Evolutionary conservation across 305 asterid species (phyloP), one percentile per base, ranked within the genome.

Genomic region (Caryopteris hybrid): DNA sequence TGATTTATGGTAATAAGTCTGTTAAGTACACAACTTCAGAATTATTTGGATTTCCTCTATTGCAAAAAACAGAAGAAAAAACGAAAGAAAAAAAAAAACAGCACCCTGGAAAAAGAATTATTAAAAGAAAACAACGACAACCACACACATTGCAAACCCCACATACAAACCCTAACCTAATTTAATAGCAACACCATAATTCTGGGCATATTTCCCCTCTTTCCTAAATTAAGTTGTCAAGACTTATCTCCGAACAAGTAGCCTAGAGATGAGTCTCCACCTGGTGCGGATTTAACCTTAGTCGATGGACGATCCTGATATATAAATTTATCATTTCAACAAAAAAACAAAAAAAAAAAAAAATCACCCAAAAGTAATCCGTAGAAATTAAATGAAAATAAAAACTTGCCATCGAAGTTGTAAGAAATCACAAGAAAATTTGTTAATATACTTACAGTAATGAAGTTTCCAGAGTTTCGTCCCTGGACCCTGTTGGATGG

Each of bases 381-480:
- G n/a, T n/a, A n/a, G n/a, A n/a, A n/a, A n/a, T n/a, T n/a, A n/a
- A n/a, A n/a, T n/a, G n/a, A n/a, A n/a, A n/a, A n/a, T n/a, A n/a
- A n/a, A n/a, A n/a, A n/a, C n/a, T n/a, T n/a, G n/a, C n/a, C 4
- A 2, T 25, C 2, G 2, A 25, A 25, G 31, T 4, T 25, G 2
- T 4, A 25, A 25, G 4, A 25, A 33, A 33, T 33, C 9, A 61
- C 21, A 57, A 12, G 9, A 33, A 33, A 33, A 4, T 33, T 33
- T 33, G 10, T 36, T 2, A 36, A 41, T 41, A 5, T 46, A 46
- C 86, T 76, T 66, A 84, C 89, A 61, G 77, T 61, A 27, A 76
- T 69, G 70, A 45, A 63, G 42, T 72, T 79, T 63, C 87, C 85
- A 6, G 81, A 75, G 75, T 77, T 83, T 31, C 53, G 83, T 23